A percentile compares a stretch with the other conserved stretches of the same genome.
phyloP scores from a whole-genome alignment of 441 rosid species.

The Erodium chrysanthum region DNA sequence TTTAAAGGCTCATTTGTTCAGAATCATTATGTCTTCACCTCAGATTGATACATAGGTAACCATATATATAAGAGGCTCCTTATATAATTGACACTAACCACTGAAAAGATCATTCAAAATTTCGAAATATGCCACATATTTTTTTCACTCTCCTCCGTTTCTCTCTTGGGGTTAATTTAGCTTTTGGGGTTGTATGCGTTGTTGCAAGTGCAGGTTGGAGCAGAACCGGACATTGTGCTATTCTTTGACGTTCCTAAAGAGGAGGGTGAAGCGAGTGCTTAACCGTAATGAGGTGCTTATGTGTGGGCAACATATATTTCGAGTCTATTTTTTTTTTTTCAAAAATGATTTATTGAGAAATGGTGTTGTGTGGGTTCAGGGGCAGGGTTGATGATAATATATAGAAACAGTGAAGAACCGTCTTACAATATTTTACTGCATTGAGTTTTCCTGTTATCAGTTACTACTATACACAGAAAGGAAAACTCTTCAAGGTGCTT shows the following conservation, averaged over 20 bases:
- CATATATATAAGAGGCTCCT: not conserved
- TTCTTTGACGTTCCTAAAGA: slow-evolving; percentile 82
- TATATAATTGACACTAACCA: not conserved
- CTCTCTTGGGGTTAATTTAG: too few relatives aligned
- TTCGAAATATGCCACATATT: too few relatives aligned
- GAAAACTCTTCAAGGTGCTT: slow-evolving; percentile 57
- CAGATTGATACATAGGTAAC: not conserved
- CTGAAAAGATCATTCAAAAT: not conserved
- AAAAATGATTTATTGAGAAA: slow-evolving; percentile 9
- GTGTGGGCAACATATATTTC: too few relatives aligned
- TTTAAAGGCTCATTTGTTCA: not conserved
- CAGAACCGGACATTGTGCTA: slow-evolving; percentile 66
- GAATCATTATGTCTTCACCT: slow-evolving; percentile 3
- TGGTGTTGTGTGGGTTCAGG: slow-evolving; percentile 37
- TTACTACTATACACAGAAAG: slow-evolving; percentile 65
- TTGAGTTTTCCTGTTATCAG: slow-evolving; percentile 66
- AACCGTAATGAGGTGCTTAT: slow-evolving; percentile 69
- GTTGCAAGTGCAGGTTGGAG: slow-evolving; percentile 37
- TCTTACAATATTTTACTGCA: slow-evolving; percentile 53
- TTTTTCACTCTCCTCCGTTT: too few relatives aligned
- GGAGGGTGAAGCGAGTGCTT: slow-evolving; percentile 80
- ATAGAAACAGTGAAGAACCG: slow-evolving; percentile 72
- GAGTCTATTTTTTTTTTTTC: too few relatives aligned
- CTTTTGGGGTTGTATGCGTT: not conserved
- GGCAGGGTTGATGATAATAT: slow-evolving; percentile 75